Conservation (phyloP, 2,329 filamentous ascomycete species). For the Venturia asperata region DNA sequence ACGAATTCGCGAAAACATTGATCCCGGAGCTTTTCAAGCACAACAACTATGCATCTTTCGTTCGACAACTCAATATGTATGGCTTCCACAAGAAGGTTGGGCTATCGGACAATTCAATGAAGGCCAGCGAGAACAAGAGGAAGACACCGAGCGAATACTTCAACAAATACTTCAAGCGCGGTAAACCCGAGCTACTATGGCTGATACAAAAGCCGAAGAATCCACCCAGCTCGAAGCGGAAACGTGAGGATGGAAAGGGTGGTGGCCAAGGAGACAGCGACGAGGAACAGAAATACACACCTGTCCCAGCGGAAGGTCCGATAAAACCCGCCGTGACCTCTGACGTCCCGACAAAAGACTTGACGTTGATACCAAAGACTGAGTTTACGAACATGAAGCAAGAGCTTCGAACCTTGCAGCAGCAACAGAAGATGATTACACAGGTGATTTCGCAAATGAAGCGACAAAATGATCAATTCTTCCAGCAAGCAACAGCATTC, state of each 20-base stretch:
- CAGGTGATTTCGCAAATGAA: slow-evolving; percentile 69
- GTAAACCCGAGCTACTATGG: slow-evolving; percentile 88
- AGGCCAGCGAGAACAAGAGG: slow-evolving; percentile 91
- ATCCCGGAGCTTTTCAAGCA: slow-evolving; percentile 74
- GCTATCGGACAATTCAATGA: slow-evolving; percentile 96
- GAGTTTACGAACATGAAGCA: slow-evolving; percentile 71
- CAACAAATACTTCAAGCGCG: slow-evolving; percentile 91
- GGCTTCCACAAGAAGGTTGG: slow-evolving; percentile 50
- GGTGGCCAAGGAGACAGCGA: slow-evolving; percentile 59
- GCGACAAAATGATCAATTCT: slow-evolving; percentile 79
- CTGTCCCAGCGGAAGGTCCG: neutral
- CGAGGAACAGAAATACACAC: slow-evolving; percentile 43
- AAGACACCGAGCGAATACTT: slow-evolving; percentile 98
- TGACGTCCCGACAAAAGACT: slow-evolving; percentile 34
- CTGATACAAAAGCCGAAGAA: slow-evolving; percentile 93
- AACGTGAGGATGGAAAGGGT: slow-evolving; percentile 46
- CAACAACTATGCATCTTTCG: slow-evolving; percentile 72
- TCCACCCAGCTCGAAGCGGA: slow-evolving; percentile 46
- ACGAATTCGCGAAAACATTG: slow-evolving; percentile 69
- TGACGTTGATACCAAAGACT: slow-evolving; percentile 54
- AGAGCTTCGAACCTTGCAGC: slow-evolving; percentile 73
- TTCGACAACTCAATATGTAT: slow-evolving; percentile 59
- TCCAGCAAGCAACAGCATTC: slow-evolving; percentile 80
- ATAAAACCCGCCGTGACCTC: slow-evolving; percentile 33
- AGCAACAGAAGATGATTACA: slow-evolving; percentile 80